phyloP scores from a whole-genome alignment of 2,329 filamentous ascomycete genomes.

The Talaromyces sp. region DNA sequence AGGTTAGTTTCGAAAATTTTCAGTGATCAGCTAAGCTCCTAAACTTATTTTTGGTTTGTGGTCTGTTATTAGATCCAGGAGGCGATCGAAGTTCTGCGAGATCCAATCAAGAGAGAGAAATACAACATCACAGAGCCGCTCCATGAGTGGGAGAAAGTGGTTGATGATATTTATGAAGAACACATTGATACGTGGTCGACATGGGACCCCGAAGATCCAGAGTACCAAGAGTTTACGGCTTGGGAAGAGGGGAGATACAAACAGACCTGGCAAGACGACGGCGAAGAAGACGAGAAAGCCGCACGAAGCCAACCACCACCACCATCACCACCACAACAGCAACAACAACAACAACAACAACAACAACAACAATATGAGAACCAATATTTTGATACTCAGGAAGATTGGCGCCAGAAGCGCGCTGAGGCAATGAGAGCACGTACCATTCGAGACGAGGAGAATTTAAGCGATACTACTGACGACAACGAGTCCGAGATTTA shows the following conservation, averaged over 20 bases:
- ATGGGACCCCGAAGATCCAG: slow-evolving; percentile 7
- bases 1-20: not conserved
- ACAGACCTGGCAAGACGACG: slow-evolving; percentile 19
- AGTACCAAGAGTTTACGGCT: not conserved
- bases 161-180: not conserved
- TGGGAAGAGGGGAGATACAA: not conserved
- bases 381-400: not conserved
- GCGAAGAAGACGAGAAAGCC: slow-evolving; percentile 12
- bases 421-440: slow-evolving; percentile 12
- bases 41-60: not conserved
- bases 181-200: not conserved
- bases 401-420: not conserved
- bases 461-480: not conserved
- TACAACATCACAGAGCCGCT: slow-evolving; percentile 15
- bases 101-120: slow-evolving; percentile 16
- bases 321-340: not conserved
- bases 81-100: slow-evolving; percentile 29
- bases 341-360: not conserved
- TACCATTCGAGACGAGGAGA: slow-evolving; percentile 10
- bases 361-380: not conserved
- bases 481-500: not conserved
- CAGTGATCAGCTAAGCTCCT: not conserved
- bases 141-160: not conserved
- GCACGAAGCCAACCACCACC: not conserved
- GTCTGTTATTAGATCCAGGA: slow-evolving; percentile 21